Evolutionary conservation across 192 early-diverging fungal genomes (phyloP).

Genomic region (Coemansia asiatica): DNA sequence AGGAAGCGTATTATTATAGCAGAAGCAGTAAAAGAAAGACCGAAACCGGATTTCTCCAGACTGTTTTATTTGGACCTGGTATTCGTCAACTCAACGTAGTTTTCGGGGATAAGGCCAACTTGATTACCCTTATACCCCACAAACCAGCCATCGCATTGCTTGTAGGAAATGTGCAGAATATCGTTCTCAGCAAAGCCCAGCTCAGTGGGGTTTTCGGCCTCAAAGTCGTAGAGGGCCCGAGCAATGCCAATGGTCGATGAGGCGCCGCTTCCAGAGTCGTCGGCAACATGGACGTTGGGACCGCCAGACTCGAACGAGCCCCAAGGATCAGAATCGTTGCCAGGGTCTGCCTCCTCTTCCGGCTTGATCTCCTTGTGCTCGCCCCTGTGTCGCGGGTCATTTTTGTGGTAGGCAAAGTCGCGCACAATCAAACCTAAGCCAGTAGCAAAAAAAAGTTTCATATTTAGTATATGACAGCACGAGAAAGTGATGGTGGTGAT

Average conservation of each 20-base stretch:
- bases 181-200: conserved; percentile 66
- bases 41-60: background rate
- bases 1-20: background rate
- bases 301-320: conserved; percentile 42
- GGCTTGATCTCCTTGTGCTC: conserved; percentile 12
- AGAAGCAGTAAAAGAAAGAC: background rate
- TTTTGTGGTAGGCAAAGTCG: conserved; percentile 49
- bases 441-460: background rate
- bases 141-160: conserved; percentile 75
- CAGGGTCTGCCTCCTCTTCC: conserved; percentile 31
- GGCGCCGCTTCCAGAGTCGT: conserved; percentile 11
- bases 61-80: conserved; percentile 2
- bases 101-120: conserved; percentile 74
- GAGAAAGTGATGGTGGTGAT: too few species aligned
- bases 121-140: conserved; percentile 65
- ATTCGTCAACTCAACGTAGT: conserved; percentile 65
- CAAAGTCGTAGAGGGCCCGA: conserved; percentile 76
- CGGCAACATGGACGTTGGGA: conserved; percentile 16
- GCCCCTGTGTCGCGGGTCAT: conserved; percentile 48
- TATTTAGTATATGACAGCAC: background rate
- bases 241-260: conserved; percentile 29
- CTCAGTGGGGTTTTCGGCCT: conserved; percentile 68
- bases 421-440: conserved; percentile 38
- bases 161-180: conserved; percentile 65
- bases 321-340: conserved; percentile 45